Evolutionary conservation across 2,329 filamentous ascomycete species (phyloP).

Genomic region (Aureobasidium sp.): DNA sequence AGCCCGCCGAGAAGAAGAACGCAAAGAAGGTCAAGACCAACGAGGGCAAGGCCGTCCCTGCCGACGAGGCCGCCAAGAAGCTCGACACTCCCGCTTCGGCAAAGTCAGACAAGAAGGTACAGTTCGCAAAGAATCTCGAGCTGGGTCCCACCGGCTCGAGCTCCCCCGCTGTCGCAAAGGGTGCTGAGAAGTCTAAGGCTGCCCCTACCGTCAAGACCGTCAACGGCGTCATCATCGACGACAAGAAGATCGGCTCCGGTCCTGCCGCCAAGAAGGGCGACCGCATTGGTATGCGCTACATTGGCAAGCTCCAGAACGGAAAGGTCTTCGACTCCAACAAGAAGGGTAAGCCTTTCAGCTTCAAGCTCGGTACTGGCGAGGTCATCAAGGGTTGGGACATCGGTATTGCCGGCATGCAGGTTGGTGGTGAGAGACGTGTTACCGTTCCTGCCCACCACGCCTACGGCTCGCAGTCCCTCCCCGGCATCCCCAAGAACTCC

Average conservation of each 20-base stretch:
- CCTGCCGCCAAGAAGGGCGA: conserved; percentile 83
- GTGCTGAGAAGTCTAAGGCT: conserved; percentile 39
- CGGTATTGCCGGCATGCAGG: conserved; percentile 83
- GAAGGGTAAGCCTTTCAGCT: conserved; percentile 94
- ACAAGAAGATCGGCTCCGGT: conserved; percentile 86
- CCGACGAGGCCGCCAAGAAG: conserved; percentile 49
- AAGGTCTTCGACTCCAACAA: conserved; percentile 98
- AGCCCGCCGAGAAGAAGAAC: conserved; percentile 67
- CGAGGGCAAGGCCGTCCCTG: conserved; percentile 73
- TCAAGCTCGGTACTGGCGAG: conserved; percentile 89
- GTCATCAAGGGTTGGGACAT: conserved; percentile 99
- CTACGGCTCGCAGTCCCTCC: conserved; percentile 75
- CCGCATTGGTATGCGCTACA: conserved; percentile 90
- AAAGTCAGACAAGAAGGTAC: conserved; percentile 85
- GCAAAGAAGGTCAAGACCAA: conserved; percentile 99
- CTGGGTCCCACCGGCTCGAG: conserved; percentile 80
- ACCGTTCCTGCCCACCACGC: conserved; percentile 80
- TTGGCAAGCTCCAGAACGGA: conserved; percentile 86
- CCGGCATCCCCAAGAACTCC: conserved; percentile 87
- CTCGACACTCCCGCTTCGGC: conserved; percentile 43
- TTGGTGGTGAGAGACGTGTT: conserved; percentile 88
- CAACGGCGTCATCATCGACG: conserved; percentile 85
- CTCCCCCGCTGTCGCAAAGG: conserved; percentile 32
- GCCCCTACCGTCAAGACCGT: conserved; percentile 68
- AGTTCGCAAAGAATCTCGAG: conserved; percentile 98